Conservation (phyloP, 176 grass and related monocot genomes). For the Aegilops umbellulata region DNA sequence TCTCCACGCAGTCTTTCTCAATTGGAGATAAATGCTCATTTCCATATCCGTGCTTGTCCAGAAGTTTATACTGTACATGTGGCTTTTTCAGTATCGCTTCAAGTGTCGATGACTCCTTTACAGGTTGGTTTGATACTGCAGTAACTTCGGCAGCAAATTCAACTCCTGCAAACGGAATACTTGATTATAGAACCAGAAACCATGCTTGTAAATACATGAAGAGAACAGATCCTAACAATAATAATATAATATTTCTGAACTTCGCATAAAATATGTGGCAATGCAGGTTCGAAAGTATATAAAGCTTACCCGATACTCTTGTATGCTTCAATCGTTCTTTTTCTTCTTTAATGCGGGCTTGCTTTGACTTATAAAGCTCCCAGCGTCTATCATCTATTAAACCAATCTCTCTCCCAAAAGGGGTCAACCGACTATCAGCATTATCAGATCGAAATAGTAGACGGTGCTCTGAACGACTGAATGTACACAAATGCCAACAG, state of each 20-base stretch:
- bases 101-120: conserved; percentile 71
- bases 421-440: conserved; percentile 91
- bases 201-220: not conserved
- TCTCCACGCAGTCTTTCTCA: conserved; percentile 99
- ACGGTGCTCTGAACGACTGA: conserved; percentile 90
- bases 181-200: not conserved
- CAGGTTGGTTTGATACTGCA: conserved; percentile 70
- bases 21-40: conserved; percentile 64
- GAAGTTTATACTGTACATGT: conserved; percentile 89
- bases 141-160: conserved; percentile 76
- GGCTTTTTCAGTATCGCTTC: conserved; percentile 92
- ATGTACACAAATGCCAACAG: conserved; percentile 4
- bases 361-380: conserved; percentile 84
- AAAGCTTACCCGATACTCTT: conserved; percentile 53
- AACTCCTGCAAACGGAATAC: conserved; percentile 43
- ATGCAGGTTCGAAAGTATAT: not conserved
- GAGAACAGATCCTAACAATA: not conserved
- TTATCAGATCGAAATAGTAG: conserved; percentile 89
- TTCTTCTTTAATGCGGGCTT: conserved; percentile 71
- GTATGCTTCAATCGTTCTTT: conserved; percentile 76
- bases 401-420: conserved; percentile 88
- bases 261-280: not conserved
- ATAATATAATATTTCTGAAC: conserved; percentile 1
- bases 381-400: conserved; percentile 89
- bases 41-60: conserved; percentile 88